A percentile compares a stretch with the other conserved stretches of the same genome.
phyloP scores from a whole-genome alignment of 805 yeast genomes.

The Pichia scutulata region DNA sequence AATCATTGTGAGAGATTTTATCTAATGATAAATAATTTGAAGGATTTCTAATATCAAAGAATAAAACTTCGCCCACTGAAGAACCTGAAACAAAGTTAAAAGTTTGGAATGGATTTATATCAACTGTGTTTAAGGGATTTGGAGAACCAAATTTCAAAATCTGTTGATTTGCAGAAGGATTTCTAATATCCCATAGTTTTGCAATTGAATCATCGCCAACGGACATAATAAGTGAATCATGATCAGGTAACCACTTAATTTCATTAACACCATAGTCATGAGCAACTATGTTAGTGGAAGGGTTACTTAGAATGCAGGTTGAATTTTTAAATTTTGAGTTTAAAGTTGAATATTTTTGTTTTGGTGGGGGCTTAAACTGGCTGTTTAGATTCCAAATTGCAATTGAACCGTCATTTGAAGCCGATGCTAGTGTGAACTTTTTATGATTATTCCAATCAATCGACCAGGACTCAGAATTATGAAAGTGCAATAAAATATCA shows the following conservation, averaged over 20 bases:
- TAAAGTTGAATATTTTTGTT: constrained; percentile 8
- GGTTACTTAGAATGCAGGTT: constrained; percentile 9
- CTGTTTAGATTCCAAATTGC: constrained; percentile 58
- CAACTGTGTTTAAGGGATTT: constrained; percentile 41
- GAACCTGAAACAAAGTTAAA: constrained; percentile 64
- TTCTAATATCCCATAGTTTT: constrained; percentile 49
- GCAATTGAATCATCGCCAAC: constrained; percentile 59
- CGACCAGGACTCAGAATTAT: constrained; percentile 55
- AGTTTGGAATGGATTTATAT: constrained; percentile 50
- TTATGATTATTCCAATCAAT: constrained; percentile 63
- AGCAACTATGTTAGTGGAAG: constrained; percentile 18
- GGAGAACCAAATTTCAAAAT: constrained; percentile 2
- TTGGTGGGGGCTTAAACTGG: constrained; percentile 12
- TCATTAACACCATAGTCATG: constrained; percentile 58
- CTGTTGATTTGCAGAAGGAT: constrained; percentile 13
- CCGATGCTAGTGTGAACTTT: constrained; percentile 55
- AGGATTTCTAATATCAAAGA: constrained; percentile 61
- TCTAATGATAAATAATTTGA: constrained; percentile 25
- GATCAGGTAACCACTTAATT: constrained; percentile 58
- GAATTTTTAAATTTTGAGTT: constrained; percentile 5
- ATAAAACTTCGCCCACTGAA: constrained; percentile 41
- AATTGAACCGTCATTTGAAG: constrained; percentile 56
- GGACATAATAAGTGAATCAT: constrained; percentile 51
- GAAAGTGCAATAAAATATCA: constrained; percentile 23
- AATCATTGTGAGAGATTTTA: constrained; percentile 35